A percentile compares a stretch with the other conserved stretches of the same genome.
phyloP scores from a whole-genome alignment of 768 basidiomycete genomes.

The Mrakia blollopis region DNA sequence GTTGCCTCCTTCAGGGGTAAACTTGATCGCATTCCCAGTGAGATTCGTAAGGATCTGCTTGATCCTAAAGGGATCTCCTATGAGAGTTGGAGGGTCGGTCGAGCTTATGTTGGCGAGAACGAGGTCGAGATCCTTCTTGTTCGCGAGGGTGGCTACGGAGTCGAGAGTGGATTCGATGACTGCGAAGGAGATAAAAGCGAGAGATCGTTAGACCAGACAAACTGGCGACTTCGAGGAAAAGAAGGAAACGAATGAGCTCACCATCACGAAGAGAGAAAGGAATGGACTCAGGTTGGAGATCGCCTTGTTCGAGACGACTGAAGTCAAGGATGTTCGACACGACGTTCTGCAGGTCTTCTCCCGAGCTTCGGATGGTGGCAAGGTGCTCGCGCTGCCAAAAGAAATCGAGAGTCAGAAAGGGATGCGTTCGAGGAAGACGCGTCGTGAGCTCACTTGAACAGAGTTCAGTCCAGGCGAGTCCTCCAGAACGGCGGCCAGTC shows the following conservation, averaged over 20 bases:
- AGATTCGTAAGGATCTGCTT: conserved; percentile 12
- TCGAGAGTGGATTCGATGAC: conserved; percentile 3
- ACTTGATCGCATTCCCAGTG: not conserved
- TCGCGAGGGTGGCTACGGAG: not conserved
- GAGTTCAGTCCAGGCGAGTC: conserved; percentile 20
- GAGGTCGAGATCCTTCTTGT: conserved; percentile 10
- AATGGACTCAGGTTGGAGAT: not conserved
- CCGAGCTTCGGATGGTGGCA: conserved; percentile 10
- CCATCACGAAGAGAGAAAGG: not conserved
- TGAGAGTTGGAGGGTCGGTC: not conserved
- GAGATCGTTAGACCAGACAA: no score
- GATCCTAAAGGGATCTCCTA: conserved; percentile 10
- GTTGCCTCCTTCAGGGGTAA: not conserved
- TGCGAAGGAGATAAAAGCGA: not conserved
- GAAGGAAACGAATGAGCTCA: no score
- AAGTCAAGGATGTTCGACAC: not conserved
- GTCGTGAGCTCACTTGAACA: not conserved
- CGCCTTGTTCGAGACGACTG: not conserved
- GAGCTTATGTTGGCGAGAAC: not conserved
- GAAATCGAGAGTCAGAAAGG: no score
- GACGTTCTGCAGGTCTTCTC: conserved; percentile 12
- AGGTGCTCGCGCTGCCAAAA: conserved; percentile 7
- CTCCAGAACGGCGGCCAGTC: conserved; percentile 27
- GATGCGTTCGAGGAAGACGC: no score
- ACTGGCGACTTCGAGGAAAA: no score